phyloP scores from a whole-genome alignment of 1,284 basidiomycete species.

The Fistulina hepatica region DNA sequence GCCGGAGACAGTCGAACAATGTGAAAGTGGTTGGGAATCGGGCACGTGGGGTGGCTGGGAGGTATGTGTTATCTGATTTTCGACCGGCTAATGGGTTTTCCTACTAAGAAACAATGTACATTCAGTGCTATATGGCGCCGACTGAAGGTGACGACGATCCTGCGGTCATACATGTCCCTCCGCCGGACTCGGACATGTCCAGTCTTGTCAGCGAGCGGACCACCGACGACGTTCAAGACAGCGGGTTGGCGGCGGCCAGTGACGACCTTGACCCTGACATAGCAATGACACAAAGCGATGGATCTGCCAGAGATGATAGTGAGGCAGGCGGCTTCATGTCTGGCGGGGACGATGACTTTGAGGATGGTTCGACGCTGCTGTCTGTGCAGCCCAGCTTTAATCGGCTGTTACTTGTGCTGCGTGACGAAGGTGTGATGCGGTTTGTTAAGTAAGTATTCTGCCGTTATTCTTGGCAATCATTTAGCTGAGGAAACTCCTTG shows the following conservation, averaged over 20 bases:
- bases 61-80: too few relatives aligned
- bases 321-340: conserved; percentile 5
- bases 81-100: too few relatives aligned
- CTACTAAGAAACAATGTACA: conserved; percentile 4
- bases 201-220: conserved; percentile 22
- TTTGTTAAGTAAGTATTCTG: too few relatives aligned
- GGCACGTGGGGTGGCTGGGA: conserved; percentile 94
- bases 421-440: conserved; percentile 91
- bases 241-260: too few relatives aligned
- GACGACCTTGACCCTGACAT: too few relatives aligned
- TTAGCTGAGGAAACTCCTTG: too few relatives aligned
- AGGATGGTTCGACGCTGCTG: conserved; percentile 79
- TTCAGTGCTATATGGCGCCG: conserved; percentile 85
- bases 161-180: conserved; percentile 86
- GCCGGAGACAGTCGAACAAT: too few relatives aligned
- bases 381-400: conserved; percentile 91
- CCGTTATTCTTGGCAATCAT: too few relatives aligned
- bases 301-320: conserved; percentile 10
- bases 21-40: conserved; percentile 63
- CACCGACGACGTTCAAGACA: conserved; percentile 2
- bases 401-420: conserved; percentile 80
- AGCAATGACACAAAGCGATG: not conserved
- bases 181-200: conserved; percentile 37
- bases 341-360: conserved; percentile 41
- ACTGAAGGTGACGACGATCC: conserved; percentile 92